A percentile compares a stretch with the other conserved stretches of the same genome.
These are phyloP conservation scores for Lagerstroemia fauriei DNA, from an alignment of 441 rosid species.

Conservation along the genomic window DNA sequence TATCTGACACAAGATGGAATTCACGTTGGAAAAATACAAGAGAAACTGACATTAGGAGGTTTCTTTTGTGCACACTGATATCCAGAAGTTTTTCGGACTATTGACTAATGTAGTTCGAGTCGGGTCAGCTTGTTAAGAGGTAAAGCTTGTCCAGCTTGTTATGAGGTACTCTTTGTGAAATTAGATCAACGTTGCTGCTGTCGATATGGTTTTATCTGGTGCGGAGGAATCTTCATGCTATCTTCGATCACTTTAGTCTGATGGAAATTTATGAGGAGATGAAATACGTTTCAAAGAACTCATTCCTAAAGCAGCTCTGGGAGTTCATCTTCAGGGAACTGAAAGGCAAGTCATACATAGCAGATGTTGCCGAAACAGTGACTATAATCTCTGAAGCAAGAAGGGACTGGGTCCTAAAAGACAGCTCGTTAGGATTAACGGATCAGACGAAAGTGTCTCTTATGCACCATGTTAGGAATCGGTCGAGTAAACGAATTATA, in stretches of 20 bases:
- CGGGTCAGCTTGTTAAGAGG: too few species aligned
- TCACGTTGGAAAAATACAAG: too few species aligned
- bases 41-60: too few species aligned
- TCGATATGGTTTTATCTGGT: background rate
- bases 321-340: conserved; percentile 42
- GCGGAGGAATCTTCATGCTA: background rate
- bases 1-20: too few species aligned
- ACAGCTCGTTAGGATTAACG: background rate
- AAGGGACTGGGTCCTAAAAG: conserved; percentile 50
- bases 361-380: conserved; percentile 45
- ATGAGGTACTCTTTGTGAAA: background rate
- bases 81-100: too few species aligned
- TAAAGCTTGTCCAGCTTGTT: too few species aligned
- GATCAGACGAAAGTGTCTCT: conserved; percentile 14
- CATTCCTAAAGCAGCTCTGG: conserved; percentile 51
- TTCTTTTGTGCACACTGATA: too few species aligned
- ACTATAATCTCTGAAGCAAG: conserved; percentile 46
- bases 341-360: conserved; percentile 38
- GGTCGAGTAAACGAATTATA: too few species aligned
- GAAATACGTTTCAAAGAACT: conserved; percentile 35
- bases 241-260: conserved; percentile 34
- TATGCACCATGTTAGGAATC: conserved; percentile 36
- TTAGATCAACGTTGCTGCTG: conserved; percentile 28
- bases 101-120: too few species aligned
- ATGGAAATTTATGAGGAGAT: conserved; percentile 40